Evolutionary conservation across 768 basidiomycete species (phyloP).

Genomic region (Agaricus sinodeliciosus): DNA sequence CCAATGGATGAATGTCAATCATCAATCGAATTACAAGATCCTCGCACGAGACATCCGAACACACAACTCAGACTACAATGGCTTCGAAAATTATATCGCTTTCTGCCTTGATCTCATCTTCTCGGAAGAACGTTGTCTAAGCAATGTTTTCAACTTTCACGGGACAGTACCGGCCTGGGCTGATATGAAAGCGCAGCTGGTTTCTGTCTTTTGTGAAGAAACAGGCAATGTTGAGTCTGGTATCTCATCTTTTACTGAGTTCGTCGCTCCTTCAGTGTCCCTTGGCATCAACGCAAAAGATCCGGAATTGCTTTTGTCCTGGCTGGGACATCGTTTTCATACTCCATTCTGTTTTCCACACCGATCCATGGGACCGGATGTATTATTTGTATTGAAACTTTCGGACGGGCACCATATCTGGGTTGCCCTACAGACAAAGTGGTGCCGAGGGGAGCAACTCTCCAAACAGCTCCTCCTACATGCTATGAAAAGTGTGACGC

Average conservation of each 20-base stretch:
- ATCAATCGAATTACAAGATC: slow-evolving; percentile 28
- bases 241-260: slow-evolving; percentile 20
- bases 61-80: slow-evolving; percentile 28
- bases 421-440: slow-evolving; percentile 39
- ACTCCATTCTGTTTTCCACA: slow-evolving; percentile 36
- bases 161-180: slow-evolving; percentile 28
- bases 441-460: slow-evolving; percentile 26
- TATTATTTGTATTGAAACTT: slow-evolving; percentile 32
- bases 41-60: slow-evolving; percentile 29
- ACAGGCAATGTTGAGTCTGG: slow-evolving; percentile 22
- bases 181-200: slow-evolving; percentile 28
- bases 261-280: slow-evolving; percentile 28
- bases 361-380: slow-evolving; percentile 34
- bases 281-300: slow-evolving; percentile 32
- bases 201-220: slow-evolving; percentile 24
- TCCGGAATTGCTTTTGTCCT: slow-evolving; percentile 24
- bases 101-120: slow-evolving; percentile 34
- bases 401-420: slow-evolving; percentile 29
- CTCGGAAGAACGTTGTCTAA: slow-evolving; percentile 20
- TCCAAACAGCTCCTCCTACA: slow-evolving; percentile 24
- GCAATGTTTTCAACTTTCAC: slow-evolving; percentile 30
- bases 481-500: slow-evolving; percentile 37
- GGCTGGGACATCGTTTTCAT: slow-evolving; percentile 26
- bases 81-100: slow-evolving; percentile 38
- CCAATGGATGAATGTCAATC: slow-evolving; percentile 32